These are phyloP conservation scores for Phaeosphaeria sp. DNA, from an alignment of 2,329 filamentous ascomycete species.

Conservation along the genomic window DNA sequence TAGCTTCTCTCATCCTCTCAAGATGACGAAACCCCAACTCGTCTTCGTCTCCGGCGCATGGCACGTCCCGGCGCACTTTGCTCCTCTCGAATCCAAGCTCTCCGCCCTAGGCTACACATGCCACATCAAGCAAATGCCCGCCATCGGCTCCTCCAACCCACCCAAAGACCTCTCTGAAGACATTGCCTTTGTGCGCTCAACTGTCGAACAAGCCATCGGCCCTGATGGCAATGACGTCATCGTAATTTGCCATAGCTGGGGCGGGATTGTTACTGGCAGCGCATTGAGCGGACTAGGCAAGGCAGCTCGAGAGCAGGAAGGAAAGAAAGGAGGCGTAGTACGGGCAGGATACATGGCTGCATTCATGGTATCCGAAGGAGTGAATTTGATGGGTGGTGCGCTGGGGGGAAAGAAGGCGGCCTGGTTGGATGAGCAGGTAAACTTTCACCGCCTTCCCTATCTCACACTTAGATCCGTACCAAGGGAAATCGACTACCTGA, in stretches of 20 bases:
- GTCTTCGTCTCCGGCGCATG: conserved; percentile 48
- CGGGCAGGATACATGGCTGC: conserved; percentile 46
- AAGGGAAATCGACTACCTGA: no score
- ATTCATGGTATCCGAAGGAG: conserved; percentile 45
- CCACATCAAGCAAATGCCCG: conserved; percentile 35
- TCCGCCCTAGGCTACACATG: conserved; percentile 38
- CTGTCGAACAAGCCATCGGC: conserved; percentile 46
- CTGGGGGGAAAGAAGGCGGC: conserved; percentile 26
- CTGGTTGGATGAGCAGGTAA: conserved; percentile 38
- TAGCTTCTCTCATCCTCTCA: not conserved
- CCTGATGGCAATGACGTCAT: conserved; percentile 49
- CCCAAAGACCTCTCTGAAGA: conserved; percentile 42
- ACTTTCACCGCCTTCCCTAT: not conserved
- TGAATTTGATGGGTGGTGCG: conserved; percentile 40
- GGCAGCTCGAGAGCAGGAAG: conserved; percentile 38
- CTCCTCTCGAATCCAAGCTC: conserved; percentile 33
- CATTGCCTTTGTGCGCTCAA: conserved; percentile 38
- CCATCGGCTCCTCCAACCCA: conserved; percentile 29
- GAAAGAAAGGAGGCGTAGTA: conserved; percentile 49
- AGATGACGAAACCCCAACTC: conserved; percentile 41
- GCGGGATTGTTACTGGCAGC: conserved; percentile 50
- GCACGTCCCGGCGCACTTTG: conserved; percentile 43
- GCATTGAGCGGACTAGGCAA: conserved; percentile 45
- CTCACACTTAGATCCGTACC: no score
- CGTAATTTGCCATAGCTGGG: conserved; percentile 54